Evolutionary conservation across 805 yeast species (phyloP).

Genomic region (Spathaspora passalidarum): DNA sequence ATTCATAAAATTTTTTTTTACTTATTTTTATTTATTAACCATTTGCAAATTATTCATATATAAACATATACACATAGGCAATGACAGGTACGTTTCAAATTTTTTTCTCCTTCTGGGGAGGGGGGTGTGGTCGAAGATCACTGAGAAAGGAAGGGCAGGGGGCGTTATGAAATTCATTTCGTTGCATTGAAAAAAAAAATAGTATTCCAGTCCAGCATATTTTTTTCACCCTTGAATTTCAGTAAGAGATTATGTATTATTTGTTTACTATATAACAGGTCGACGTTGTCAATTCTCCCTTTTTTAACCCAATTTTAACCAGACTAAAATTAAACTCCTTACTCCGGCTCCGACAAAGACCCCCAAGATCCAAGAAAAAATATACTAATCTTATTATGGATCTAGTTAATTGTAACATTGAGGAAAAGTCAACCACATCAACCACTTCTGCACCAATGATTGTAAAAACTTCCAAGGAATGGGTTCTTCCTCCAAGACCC

Average conservation of each 20-base stretch:
- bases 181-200: background rate
- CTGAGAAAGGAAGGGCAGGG: background rate
- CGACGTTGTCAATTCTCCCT: background rate
- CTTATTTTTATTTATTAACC: background rate
- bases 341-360: background rate
- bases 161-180: background rate
- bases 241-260: background rate
- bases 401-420: background rate
- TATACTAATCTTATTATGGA: constrained; percentile 2
- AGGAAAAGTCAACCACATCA: background rate
- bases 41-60: background rate
- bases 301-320: background rate
- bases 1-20: background rate
- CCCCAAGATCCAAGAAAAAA: background rate
- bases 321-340: too few species aligned
- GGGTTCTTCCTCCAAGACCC: constrained; percentile 62
- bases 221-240: background rate
- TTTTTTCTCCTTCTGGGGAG: background rate
- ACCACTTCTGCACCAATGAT: background rate
- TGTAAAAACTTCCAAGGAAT: constrained; percentile 53
- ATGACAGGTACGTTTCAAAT: background rate
- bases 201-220: background rate
- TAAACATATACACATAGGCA: background rate
- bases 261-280: background rate
- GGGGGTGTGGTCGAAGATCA: too few species aligned